Percentiles rank a stretch among this genome's conserved stretches.
These are phyloP conservation scores for Phaeosphaeriaceae sp. DNA, from an alignment of 2,329 filamentous ascomycete genomes.

Conservation along the genomic window DNA sequence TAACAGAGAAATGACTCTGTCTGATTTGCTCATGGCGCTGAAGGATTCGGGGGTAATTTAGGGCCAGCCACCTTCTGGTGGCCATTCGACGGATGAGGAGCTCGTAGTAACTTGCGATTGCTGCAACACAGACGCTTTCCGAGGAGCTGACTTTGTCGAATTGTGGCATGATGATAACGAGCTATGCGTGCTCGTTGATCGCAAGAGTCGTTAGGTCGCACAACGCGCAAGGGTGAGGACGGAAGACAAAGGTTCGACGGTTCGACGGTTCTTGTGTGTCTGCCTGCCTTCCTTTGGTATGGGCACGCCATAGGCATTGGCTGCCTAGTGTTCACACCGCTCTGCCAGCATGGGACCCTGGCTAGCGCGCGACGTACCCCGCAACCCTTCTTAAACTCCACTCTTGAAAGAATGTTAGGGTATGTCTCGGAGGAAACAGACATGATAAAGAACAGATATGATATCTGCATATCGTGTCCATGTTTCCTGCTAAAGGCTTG, in stretches of 20 bases:
- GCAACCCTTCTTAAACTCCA: neutral
- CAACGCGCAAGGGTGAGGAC: neutral
- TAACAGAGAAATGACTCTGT: constrained; percentile 14
- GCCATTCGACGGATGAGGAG: constrained; percentile 15
- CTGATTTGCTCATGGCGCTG: constrained; percentile 8
- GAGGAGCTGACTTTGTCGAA: constrained; percentile 10
- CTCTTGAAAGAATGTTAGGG: neutral
- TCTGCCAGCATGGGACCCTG: neutral
- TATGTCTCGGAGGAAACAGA: neutral
- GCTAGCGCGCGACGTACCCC: neutral
- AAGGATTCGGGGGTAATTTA: constrained; percentile 8
- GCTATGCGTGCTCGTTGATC: neutral
- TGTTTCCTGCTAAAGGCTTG: neutral
- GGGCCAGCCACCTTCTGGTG: constrained; percentile 18
- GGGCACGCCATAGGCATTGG: neutral
- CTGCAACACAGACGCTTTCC: constrained; percentile 9
- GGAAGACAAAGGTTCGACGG: neutral
- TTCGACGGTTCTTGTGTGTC: neutral
- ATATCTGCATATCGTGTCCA: neutral
- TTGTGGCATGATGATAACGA: neutral
- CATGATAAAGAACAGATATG: neutral
- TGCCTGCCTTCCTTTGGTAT: neutral
- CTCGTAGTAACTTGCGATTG: constrained; percentile 13
- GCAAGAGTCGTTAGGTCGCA: neutral
- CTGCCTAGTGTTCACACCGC: neutral